Conservation (phyloP, 352 stramenopile species). For the Pythium sp. region DNA sequence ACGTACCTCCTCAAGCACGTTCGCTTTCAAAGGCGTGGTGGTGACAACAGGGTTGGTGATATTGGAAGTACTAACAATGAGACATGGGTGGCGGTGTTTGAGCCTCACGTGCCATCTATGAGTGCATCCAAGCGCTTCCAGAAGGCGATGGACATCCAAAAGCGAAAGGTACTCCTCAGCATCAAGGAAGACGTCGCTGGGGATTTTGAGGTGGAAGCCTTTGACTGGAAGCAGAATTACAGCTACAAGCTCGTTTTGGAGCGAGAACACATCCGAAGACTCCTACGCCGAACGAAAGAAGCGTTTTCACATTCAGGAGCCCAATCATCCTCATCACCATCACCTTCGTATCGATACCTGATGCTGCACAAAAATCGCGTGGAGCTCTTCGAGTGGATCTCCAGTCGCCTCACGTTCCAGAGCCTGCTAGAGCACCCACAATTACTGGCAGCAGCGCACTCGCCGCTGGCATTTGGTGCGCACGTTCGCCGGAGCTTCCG, state of each 20-base stretch:
- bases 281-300: conserved; percentile 20
- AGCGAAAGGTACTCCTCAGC: conserved; percentile 42
- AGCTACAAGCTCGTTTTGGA: conserved; percentile 49
- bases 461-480: conserved; percentile 34
- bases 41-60: not conserved
- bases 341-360: conserved; percentile 19
- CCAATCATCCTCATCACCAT: not conserved
- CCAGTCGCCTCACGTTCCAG: conserved; percentile 48
- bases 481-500: conserved; percentile 52
- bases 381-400: conserved; percentile 56
- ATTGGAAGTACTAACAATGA: not conserved
- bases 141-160: conserved; percentile 31
- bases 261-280: conserved; percentile 36
- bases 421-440: conserved; percentile 59
- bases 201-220: conserved; percentile 46
- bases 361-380: conserved; percentile 37
- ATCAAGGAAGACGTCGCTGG: conserved; percentile 33
- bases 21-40: conserved; percentile 19
- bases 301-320: not conserved
- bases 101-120: not conserved
- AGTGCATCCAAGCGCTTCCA: conserved; percentile 23
- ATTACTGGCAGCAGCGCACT: conserved; percentile 30
- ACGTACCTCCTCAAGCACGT: conserved; percentile 41
- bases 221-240: conserved; percentile 38
- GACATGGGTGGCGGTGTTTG: conserved; percentile 1